These are phyloP conservation scores for Stramenopiles sp. DNA, from an alignment of 352 stramenopile genomes.

Conservation along the genomic window DNA sequence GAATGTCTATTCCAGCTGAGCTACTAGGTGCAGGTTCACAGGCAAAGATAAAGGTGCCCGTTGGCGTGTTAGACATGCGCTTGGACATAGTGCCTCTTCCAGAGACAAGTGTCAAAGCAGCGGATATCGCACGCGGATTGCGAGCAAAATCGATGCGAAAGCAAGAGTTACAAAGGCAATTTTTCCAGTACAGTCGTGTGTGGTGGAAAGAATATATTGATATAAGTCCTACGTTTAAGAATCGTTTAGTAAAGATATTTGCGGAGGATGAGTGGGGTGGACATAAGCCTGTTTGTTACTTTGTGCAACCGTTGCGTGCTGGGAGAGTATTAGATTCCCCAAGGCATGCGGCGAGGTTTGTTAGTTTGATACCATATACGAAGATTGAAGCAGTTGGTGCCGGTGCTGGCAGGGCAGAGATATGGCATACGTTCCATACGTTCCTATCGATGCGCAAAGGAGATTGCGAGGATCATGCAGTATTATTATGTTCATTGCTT, in stretches of 20 bases:
- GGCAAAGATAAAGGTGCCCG: conserved; percentile 37
- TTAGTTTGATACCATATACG: conserved; percentile 45
- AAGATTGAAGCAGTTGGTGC: conserved; percentile 30
- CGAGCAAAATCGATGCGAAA: conserved; percentile 33
- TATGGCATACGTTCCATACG: conserved; percentile 43
- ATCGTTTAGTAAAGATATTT: conserved; percentile 49
- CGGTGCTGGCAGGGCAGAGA: conserved; percentile 35
- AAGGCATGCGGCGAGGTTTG: conserved; percentile 55
- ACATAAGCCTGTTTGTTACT: conserved; percentile 52
- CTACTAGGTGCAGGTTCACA: conserved; percentile 33
- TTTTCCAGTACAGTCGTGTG: conserved; percentile 51
- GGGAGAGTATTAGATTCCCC: conserved; percentile 34
- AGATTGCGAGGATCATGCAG: conserved; percentile 52
- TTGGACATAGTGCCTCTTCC: conserved; percentile 38
- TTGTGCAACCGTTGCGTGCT: conserved; percentile 35
- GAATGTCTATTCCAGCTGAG: conserved; percentile 41
- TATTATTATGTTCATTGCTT: conserved; percentile 55
- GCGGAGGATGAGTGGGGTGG: conserved; percentile 56
- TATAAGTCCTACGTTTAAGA: conserved; percentile 6
- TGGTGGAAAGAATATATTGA: conserved; percentile 50
- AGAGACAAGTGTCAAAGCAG: conserved; percentile 24
- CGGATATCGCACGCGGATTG: conserved; percentile 28
- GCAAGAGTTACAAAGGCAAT: conserved; percentile 34
- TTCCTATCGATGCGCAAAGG: conserved; percentile 46
- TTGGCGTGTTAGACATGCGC: conserved; percentile 36